These are phyloP conservation scores for Leccinum subatratum DNA, from an alignment of 1,284 basidiomycete genomes.

Conservation along the genomic window DNA sequence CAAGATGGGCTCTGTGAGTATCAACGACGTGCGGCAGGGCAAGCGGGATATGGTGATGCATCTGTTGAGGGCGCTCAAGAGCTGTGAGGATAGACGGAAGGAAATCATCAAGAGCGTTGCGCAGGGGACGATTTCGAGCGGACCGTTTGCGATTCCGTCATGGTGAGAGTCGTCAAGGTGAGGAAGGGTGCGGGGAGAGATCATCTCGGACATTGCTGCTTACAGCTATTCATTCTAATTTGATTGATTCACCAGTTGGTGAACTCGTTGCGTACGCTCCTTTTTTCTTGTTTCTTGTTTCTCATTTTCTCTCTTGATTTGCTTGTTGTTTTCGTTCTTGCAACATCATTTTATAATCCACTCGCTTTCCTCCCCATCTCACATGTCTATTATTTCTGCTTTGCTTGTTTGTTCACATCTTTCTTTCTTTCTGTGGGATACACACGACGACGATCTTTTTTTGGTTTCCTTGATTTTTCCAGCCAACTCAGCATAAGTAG, in stretches of 20 bases:
- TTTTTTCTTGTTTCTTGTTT: neutral
- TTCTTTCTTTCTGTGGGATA: neutral
- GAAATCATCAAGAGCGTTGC: constrained; percentile 52
- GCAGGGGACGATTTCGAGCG: constrained; percentile 34
- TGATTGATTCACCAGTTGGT: neutral
- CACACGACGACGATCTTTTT: neutral
- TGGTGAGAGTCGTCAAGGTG: neutral
- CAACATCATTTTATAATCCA: neutral
- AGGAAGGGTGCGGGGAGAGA: neutral
- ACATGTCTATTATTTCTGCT: neutral
- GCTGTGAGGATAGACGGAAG: constrained; percentile 71
- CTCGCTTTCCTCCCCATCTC: neutral
- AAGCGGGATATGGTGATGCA: constrained; percentile 75
- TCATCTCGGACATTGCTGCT: neutral
- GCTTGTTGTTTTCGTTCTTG: neutral
- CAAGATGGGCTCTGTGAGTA: constrained; percentile 82
- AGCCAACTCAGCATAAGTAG: too few relatives aligned
- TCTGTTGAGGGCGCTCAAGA: constrained; percentile 68
- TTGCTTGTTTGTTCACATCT: neutral
- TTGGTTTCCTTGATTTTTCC: neutral
- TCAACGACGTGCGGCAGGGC: constrained; percentile 82
- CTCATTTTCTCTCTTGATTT: neutral
- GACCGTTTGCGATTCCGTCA: constrained; percentile 12
- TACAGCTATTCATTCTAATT: neutral
- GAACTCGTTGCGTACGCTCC: neutral